Evolutionary conservation across 257 asterid species (phyloP).

Genomic region (Leonotis leonurus): DNA sequence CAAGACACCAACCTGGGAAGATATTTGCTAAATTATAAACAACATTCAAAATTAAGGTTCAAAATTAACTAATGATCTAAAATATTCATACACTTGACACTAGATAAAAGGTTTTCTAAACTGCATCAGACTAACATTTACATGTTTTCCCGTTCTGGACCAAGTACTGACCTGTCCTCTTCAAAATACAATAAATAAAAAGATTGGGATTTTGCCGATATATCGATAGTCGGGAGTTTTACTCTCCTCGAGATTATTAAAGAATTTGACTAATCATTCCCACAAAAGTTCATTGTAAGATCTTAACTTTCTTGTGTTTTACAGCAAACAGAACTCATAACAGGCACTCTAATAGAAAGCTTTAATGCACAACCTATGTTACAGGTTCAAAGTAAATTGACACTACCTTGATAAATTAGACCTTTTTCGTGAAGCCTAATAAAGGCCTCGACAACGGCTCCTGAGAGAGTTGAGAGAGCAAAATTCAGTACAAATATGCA

Average conservation of each 20-base stretch:
- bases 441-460: constrained; percentile 92
- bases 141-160: neutral
- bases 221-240: neutral
- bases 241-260: too few relatives aligned
- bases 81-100: neutral
- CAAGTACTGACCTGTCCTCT: constrained; percentile 7
- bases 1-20: neutral
- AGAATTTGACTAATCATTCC: constrained; percentile 1
- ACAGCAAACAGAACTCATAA: neutral
- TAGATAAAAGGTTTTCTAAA: neutral
- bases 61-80: neutral
- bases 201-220: neutral
- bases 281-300: neutral
- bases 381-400: constrained; percentile 9
- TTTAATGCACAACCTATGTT: neutral
- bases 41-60: constrained; percentile 3
- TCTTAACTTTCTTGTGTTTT: neutral
- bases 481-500: constrained; percentile 11
- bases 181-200: neutral
- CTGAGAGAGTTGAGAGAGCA: constrained; percentile 41
- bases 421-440: constrained; percentile 96
- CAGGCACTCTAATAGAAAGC: constrained; percentile 3
- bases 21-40: neutral
- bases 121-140: neutral
- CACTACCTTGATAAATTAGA: constrained; percentile 81